Evolutionary conservation across 495 filamentous ascomycete species (phyloP).

Genomic region (Mytilinidion resinicola): DNA sequence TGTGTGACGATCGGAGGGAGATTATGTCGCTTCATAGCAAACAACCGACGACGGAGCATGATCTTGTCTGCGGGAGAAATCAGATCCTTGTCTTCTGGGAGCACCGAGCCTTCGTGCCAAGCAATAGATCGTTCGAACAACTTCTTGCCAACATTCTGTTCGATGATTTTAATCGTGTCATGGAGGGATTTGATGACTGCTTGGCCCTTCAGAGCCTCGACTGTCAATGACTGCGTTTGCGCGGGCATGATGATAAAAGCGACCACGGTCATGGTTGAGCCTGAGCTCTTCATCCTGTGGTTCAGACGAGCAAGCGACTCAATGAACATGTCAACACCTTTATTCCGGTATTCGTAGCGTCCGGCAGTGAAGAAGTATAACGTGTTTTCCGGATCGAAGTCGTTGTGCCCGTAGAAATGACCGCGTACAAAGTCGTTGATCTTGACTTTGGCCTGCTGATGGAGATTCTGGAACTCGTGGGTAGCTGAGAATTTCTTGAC

Average conservation of each 20-base stretch:
- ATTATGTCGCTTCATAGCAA: slow-evolving; percentile 86
- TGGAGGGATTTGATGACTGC: slow-evolving; percentile 93
- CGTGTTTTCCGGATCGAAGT: slow-evolving; percentile 93
- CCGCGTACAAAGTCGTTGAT: slow-evolving; percentile 97
- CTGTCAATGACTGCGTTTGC: slow-evolving; percentile 90
- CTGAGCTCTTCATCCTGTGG: slow-evolving; percentile 75
- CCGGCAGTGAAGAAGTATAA: slow-evolving; percentile 98
- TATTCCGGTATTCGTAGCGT: slow-evolving; percentile 95
- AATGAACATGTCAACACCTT: slow-evolving; percentile 99
- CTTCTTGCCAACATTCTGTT: slow-evolving; percentile 81
- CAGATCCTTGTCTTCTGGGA: slow-evolving; percentile 93
- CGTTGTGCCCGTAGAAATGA: slow-evolving; percentile 97
- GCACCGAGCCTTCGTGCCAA: slow-evolving; percentile 88
- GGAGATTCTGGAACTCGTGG: slow-evolving; percentile 98
- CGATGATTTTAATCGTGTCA: slow-evolving; percentile 86
- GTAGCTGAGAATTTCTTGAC: slow-evolving; percentile 98
- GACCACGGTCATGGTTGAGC: slow-evolving; percentile 93
- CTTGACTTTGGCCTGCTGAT: slow-evolving; percentile 92
- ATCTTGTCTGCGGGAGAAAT: slow-evolving; percentile 88
- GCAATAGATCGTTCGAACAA: slow-evolving; percentile 87
- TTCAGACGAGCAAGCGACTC: slow-evolving; percentile 92
- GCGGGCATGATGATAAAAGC: slow-evolving; percentile 99
- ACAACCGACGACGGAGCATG: slow-evolving; percentile 82
- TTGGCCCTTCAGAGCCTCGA: slow-evolving; percentile 93
- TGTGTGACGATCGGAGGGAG: slow-evolving; percentile 98